Evolutionary conservation across 83 land plant species (phyloP).

Genomic region (Diphasiastrum complanatum): DNA sequence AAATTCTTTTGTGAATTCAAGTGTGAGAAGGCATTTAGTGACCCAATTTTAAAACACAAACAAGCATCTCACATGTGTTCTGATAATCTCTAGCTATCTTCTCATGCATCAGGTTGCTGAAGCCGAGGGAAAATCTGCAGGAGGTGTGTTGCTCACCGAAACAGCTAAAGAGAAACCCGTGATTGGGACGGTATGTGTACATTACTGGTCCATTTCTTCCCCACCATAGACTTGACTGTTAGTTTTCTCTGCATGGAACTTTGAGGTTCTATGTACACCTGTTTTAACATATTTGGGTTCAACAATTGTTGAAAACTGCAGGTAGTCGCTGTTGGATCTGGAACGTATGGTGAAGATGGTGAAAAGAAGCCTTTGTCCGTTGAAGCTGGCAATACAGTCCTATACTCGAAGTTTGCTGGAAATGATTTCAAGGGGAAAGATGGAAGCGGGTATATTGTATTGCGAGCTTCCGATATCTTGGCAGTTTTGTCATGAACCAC

Average conservation of each 20-base stretch:
- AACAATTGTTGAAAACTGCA: conserved; percentile 19
- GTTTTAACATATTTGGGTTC: neutral
- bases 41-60: neutral
- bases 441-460: conserved; percentile 48
- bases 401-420: conserved; percentile 74
- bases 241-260: neutral
- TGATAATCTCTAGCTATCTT: neutral
- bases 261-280: neutral
- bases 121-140: conserved; percentile 68
- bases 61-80: neutral
- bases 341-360: conserved; percentile 67
- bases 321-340: conserved; percentile 77
- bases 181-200: conserved; percentile 54
- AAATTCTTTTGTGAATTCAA: too few species aligned
- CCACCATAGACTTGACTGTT: neutral
- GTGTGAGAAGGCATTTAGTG: too few species aligned
- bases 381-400: conserved; percentile 51
- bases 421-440: conserved; percentile 68
- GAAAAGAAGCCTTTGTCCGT: conserved; percentile 49
- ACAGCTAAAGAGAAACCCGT: conserved; percentile 82
- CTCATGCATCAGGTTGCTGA: conserved; percentile 46
- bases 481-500: conserved; percentile 75
- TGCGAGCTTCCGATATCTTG: conserved; percentile 60
- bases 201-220: neutral
- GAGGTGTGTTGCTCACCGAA: conserved; percentile 72